Evolutionary conservation across 2,329 filamentous ascomycete species (phyloP).

Genomic region (Grosmannia clavigera): DNA sequence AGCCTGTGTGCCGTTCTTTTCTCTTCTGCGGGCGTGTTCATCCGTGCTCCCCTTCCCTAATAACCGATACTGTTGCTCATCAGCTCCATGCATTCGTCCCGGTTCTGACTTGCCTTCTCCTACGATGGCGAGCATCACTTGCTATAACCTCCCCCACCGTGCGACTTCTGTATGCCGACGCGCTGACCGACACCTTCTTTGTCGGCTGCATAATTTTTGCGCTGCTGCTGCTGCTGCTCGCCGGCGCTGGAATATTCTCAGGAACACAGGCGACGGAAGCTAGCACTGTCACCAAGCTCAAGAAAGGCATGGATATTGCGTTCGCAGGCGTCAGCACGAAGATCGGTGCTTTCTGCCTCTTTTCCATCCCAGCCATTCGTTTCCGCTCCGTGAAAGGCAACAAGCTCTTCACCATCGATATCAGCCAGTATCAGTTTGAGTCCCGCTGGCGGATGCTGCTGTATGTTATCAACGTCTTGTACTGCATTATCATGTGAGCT

Average conservation of each 20-base stretch:
- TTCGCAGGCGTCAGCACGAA: constrained; percentile 29
- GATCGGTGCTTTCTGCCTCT: constrained; percentile 32
- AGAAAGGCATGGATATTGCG: constrained; percentile 25
- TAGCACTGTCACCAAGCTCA: constrained; percentile 19
- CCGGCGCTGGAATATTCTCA: constrained; percentile 27
- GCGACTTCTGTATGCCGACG: constrained; percentile 22
- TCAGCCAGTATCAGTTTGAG: constrained; percentile 13
- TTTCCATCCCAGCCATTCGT: constrained; percentile 29
- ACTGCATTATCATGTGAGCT: constrained; percentile 14
- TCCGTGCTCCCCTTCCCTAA: too few species aligned
- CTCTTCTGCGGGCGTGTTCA: too few species aligned
- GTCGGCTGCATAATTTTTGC: constrained; percentile 27
- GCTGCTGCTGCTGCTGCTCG: constrained; percentile 24
- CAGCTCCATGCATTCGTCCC: too few species aligned
- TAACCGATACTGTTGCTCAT: too few species aligned
- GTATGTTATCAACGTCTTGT: constrained; percentile 19
- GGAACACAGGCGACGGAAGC: constrained; percentile 19
- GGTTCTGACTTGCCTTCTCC: too few species aligned
- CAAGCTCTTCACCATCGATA: constrained; percentile 20
- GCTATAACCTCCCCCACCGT: constrained; percentile 16
- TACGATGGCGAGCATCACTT: not conserved
- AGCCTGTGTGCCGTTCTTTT: too few species aligned
- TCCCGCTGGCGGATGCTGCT: constrained; percentile 24
- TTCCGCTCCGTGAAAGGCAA: constrained; percentile 22
- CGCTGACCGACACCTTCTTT: constrained; percentile 26